Conservation (phyloP, 192 early-diverging fungal genomes). For the Oehlia diaphana region DNA sequence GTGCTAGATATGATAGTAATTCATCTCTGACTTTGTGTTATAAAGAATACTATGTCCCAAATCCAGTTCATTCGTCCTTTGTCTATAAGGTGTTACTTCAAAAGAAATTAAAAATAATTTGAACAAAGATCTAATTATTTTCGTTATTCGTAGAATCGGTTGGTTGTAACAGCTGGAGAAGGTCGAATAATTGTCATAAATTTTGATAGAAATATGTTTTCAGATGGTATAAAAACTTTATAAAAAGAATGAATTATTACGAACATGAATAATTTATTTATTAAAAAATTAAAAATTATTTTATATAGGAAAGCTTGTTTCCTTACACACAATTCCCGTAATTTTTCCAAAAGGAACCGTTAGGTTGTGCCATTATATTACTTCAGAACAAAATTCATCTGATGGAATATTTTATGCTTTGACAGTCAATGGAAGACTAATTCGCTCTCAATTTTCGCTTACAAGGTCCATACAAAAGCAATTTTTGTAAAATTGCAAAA, state of each 20-base stretch:
- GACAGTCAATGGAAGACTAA: conserved; percentile 9
- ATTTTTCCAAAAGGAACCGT: conserved; percentile 16
- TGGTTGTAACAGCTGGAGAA: conserved; percentile 12
- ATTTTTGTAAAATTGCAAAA: not conserved
- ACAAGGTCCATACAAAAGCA: conserved; percentile 2
- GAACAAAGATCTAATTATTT: not conserved
- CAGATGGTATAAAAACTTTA: not conserved
- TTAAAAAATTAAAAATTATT: not conserved
- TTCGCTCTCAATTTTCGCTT: not conserved
- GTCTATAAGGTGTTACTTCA: not conserved
- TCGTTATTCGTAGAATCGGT: conserved; percentile 17
- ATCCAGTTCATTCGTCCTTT: conserved; percentile 21
- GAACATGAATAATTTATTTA: not conserved
- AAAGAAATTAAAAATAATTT: not conserved
- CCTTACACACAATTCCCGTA: conserved; percentile 12
- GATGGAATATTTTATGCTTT: conserved; percentile 23
- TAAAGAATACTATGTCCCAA: conserved; percentile 25
- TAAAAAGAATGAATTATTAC: not conserved
- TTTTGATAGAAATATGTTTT: conserved; percentile 10
- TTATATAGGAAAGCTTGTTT: conserved; percentile 13
- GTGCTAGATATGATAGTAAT: not conserved
- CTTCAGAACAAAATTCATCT: not conserved
- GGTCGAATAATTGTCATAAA: conserved; percentile 16
- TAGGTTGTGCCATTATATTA: not conserved
- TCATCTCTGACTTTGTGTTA: not conserved